Percentiles rank a stretch among this genome's conserved stretches.
Evolutionary conservation across 805 yeast species (phyloP).

Genomic region (Ogataea henricii): DNA sequence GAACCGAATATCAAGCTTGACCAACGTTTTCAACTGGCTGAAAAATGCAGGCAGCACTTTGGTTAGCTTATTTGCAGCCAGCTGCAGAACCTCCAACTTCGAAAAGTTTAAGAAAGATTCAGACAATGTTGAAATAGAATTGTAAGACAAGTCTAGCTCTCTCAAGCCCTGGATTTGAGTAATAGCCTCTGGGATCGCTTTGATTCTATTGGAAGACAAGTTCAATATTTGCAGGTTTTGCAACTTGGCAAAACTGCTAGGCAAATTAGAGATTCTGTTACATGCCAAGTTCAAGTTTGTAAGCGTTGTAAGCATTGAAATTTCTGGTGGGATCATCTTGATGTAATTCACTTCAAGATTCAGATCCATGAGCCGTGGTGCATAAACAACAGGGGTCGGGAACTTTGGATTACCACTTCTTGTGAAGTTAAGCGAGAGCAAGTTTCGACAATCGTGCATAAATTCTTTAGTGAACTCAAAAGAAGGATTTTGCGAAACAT

Average conservation of each 20-base stretch:
- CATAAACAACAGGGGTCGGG: slow-evolving; percentile 73
- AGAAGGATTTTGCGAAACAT: slow-evolving; percentile 85
- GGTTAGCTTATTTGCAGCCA: slow-evolving; percentile 70
- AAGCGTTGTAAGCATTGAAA: slow-evolving; percentile 54
- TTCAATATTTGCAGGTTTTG: slow-evolving; percentile 61
- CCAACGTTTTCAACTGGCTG: slow-evolving; percentile 53
- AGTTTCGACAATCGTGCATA: slow-evolving; percentile 74
- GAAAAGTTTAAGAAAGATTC: slow-evolving; percentile 56
- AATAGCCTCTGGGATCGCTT: slow-evolving; percentile 63
- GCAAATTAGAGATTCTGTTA: slow-evolving; percentile 67
- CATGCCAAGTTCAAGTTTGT: slow-evolving; percentile 69
- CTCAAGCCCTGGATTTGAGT: slow-evolving; percentile 57
- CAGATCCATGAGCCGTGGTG: slow-evolving; percentile 63
- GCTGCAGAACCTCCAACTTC: slow-evolving; percentile 65
- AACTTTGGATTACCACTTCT: slow-evolving; percentile 72
- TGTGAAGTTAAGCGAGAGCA: slow-evolving; percentile 66
- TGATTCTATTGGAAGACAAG: slow-evolving; percentile 75
- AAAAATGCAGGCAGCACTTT: slow-evolving; percentile 56
- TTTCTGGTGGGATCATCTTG: slow-evolving; percentile 57
- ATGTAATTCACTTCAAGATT: slow-evolving; percentile 81
- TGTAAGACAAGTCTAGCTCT: slow-evolving; percentile 81
- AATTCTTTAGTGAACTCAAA: slow-evolving; percentile 82
- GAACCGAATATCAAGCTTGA: slow-evolving; percentile 75
- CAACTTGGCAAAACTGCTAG: slow-evolving; percentile 59
- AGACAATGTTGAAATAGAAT: slow-evolving; percentile 65